These are phyloP conservation scores for Lodderomyces margitis DNA, from an alignment of 1,139 yeast species.

Conservation along the genomic window DNA sequence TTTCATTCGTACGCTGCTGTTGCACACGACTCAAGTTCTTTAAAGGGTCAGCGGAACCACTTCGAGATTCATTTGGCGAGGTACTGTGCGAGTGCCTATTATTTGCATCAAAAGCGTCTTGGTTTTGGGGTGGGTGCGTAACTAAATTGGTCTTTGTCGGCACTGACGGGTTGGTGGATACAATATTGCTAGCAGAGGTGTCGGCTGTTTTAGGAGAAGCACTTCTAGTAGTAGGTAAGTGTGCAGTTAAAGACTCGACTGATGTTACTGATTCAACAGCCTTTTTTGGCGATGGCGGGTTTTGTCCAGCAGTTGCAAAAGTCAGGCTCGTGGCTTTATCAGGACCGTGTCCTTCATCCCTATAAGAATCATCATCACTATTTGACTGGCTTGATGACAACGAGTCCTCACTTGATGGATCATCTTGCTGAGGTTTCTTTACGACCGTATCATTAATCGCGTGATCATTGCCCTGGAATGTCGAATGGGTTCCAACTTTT, in stretches of 20 bases:
- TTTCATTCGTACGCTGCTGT: background rate
- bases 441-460: background rate
- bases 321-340: background rate
- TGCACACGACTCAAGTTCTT: background rate
- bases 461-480: background rate
- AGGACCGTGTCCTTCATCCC: background rate
- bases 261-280: conserved; percentile 5
- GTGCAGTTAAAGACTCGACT: background rate
- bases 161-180: background rate
- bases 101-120: background rate
- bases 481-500: background rate
- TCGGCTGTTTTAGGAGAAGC: background rate
- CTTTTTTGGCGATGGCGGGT: conserved; percentile 7
- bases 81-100: background rate
- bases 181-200: background rate
- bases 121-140: background rate
- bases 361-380: background rate
- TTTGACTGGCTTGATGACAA: background rate
- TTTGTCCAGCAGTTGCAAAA: conserved; percentile 2
- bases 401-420: background rate
- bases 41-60: background rate
- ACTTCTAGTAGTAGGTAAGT: background rate
- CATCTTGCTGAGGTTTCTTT: background rate
- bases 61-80: background rate
- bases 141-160: background rate